Percentiles rank a stretch among this genome's conserved stretches.
Evolutionary conservation across 2,329 filamentous ascomycete genomes (phyloP).

Genomic region (Drechslera avenae): DNA sequence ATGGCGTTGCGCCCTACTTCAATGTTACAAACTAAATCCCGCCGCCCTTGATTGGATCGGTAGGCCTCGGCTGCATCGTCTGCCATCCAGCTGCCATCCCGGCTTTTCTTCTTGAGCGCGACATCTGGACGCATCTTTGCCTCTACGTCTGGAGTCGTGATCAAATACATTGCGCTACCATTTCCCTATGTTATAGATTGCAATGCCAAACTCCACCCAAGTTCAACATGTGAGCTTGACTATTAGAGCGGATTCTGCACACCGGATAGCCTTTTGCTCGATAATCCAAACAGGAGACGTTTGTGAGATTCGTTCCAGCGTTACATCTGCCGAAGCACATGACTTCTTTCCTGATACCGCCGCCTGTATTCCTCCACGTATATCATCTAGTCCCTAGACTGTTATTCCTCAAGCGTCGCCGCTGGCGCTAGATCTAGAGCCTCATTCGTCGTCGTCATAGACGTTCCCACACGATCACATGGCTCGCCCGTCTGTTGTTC

Average conservation of each 20-base stretch:
- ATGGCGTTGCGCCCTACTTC: constrained; percentile 24
- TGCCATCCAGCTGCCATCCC: constrained; percentile 23
- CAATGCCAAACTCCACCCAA: background rate
- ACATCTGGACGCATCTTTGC: constrained; percentile 13
- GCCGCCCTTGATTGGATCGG: constrained; percentile 33
- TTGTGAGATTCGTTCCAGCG: background rate
- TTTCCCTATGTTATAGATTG: background rate
- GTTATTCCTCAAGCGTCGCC: constrained; percentile 14
- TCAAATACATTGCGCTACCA: background rate
- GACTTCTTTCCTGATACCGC: constrained; percentile 7
- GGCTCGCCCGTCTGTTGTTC: constrained; percentile 2
- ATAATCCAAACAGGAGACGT: background rate
- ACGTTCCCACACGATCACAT: constrained; percentile 27
- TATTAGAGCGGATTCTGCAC: background rate
- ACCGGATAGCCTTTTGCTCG: background rate
- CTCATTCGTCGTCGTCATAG: constrained; percentile 35
- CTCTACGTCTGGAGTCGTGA: constrained; percentile 1
- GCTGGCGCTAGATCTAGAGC: constrained; percentile 25
- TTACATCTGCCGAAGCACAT: constrained; percentile 3
- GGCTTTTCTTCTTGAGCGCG: constrained; percentile 33
- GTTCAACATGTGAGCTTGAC: too few species aligned
- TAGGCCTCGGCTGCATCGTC: constrained; percentile 36
- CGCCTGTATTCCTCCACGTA: background rate
- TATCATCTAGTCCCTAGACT: background rate
- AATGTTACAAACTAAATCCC: constrained; percentile 27